A percentile compares a stretch with the other conserved stretches of the same genome.
phyloP scores from a whole-genome alignment of 23 red algal genomes.

The Gracilaria gracilis region DNA sequence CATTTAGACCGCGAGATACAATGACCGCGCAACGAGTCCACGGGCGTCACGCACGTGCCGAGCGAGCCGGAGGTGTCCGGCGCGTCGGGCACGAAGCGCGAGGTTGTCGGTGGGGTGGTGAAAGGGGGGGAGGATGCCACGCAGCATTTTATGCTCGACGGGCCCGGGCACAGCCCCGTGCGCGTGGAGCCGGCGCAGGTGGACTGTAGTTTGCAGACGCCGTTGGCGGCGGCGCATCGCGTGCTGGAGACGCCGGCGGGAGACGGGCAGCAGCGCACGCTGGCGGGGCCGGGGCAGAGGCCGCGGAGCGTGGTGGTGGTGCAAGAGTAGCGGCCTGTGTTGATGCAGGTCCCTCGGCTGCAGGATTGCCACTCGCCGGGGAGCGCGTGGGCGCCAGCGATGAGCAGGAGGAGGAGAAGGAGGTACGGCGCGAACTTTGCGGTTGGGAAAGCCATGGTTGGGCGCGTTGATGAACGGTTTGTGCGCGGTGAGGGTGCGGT shows the following conservation, averaged over 20 bases:
- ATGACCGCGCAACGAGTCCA: not conserved
- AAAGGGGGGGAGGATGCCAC: not conserved
- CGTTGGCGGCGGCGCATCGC: not conserved
- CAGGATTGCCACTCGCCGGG: not conserved
- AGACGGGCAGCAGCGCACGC: constrained; percentile 16
- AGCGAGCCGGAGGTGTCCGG: not conserved
- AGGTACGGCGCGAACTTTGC: no score
- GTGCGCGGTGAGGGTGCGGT: no score
- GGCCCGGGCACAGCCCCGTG: not conserved
- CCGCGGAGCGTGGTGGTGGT: not conserved
- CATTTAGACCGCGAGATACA: constrained; percentile 26
- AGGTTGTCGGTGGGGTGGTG: not conserved
- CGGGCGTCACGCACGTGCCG: not conserved
- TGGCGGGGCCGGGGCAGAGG: constrained; percentile 6
- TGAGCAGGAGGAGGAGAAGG: not conserved
- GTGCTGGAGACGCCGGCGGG: not conserved
- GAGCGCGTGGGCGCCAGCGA: not conserved
- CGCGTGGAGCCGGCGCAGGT: not conserved
- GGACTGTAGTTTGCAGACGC: not conserved
- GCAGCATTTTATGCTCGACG: constrained; percentile 19
- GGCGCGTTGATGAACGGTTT: no score
- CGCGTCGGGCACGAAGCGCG: not conserved
- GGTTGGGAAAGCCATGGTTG: no score
- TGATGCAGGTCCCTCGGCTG: not conserved
- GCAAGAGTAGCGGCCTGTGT: not conserved